Evolutionary conservation across 768 basidiomycete species (phyloP).

Genomic region (Rhizopogon sp.): DNA sequence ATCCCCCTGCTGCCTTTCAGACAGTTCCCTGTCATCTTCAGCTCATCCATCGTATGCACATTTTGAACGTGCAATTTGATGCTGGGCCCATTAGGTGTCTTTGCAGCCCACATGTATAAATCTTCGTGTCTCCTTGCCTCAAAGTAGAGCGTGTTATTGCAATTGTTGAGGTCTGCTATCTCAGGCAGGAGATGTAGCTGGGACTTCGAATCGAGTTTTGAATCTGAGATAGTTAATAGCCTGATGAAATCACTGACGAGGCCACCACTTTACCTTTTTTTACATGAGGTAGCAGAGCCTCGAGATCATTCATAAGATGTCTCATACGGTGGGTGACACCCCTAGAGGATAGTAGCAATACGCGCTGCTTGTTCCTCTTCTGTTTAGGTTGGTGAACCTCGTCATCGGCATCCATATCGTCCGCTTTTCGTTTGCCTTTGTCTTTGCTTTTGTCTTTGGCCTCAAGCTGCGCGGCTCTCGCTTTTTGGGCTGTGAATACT

Average conservation of each 20-base stretch:
- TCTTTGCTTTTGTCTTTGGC: slow-evolving; percentile 37
- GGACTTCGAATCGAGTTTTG: slow-evolving; percentile 96
- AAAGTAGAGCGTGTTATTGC: slow-evolving; percentile 96
- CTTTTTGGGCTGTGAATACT: slow-evolving; percentile 55
- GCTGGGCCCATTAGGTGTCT: slow-evolving; percentile 96
- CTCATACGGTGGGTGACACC: slow-evolving; percentile 96
- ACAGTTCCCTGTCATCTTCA: slow-evolving; percentile 99
- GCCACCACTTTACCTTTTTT: slow-evolving; percentile 75
- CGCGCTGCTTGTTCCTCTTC: slow-evolving; percentile 92
- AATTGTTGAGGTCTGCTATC: slow-evolving; percentile 94
- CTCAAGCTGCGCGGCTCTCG: slow-evolving; percentile 47
- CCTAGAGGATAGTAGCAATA: slow-evolving; percentile 86
- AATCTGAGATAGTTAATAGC: slow-evolving; percentile 48
- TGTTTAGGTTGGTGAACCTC: slow-evolving; percentile 36
- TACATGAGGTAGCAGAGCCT: slow-evolving; percentile 84
- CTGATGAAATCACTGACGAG: background rate
- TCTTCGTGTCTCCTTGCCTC: slow-evolving; percentile 96
- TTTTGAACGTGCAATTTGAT: slow-evolving; percentile 98
- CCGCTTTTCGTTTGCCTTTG: slow-evolving; percentile 62
- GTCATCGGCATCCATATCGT: slow-evolving; percentile 53
- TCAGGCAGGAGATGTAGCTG: slow-evolving; percentile 91
- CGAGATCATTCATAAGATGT: slow-evolving; percentile 94
- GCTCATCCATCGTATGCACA: slow-evolving; percentile 98
- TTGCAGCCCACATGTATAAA: slow-evolving; percentile 93
- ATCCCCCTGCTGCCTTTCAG: slow-evolving; percentile 92